A percentile compares a stretch with the other conserved stretches of the same genome.
Evolutionary conservation across 306 rosid species (phyloP).

Genomic region (Dalbergia cochinchinensis): DNA sequence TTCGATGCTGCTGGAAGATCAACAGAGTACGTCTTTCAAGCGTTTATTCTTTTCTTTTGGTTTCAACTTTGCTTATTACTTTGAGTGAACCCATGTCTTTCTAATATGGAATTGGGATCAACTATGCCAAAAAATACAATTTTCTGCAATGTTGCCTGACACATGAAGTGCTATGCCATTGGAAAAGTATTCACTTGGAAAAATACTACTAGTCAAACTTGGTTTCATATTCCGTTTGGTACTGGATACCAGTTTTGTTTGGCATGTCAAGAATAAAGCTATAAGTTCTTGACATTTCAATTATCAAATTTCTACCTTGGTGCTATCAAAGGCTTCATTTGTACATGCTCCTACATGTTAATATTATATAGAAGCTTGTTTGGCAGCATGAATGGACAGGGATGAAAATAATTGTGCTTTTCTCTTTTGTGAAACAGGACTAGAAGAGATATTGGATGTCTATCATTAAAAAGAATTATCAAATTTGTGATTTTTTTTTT

Average conservation of each 20-base stretch:
- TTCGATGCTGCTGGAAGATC: slow-evolving; percentile 97
- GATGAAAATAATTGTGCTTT: background rate
- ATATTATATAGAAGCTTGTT: background rate
- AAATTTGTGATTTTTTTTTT: background rate
- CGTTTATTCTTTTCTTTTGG: slow-evolving; percentile 41
- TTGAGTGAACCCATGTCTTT: slow-evolving; percentile 13
- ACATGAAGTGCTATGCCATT: background rate
- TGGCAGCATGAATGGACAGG: slow-evolving; percentile 21
- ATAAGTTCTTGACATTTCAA: slow-evolving; percentile 2
- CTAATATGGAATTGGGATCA: background rate
- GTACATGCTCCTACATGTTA: slow-evolving; percentile 14
- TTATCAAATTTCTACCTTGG: slow-evolving; percentile 1
- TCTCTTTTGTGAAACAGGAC: background rate
- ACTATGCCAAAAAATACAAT: background rate
- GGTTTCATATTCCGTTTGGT: background rate
- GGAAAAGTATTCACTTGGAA: slow-evolving; percentile 11
- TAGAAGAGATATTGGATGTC: background rate
- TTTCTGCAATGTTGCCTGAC: background rate
- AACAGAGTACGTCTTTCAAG: slow-evolving; percentile 73
- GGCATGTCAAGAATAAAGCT: slow-evolving; percentile 13
- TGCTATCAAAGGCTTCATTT: slow-evolving; percentile 2
- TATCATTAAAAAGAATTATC: background rate
- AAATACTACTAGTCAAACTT: background rate
- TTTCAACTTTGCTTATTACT: slow-evolving; percentile 32
- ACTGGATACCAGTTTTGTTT: slow-evolving; percentile 9